Base-by-base conservation (phyloP, 2,329 filamentous ascomycete species). In the Venturia nashicola region DNA sequence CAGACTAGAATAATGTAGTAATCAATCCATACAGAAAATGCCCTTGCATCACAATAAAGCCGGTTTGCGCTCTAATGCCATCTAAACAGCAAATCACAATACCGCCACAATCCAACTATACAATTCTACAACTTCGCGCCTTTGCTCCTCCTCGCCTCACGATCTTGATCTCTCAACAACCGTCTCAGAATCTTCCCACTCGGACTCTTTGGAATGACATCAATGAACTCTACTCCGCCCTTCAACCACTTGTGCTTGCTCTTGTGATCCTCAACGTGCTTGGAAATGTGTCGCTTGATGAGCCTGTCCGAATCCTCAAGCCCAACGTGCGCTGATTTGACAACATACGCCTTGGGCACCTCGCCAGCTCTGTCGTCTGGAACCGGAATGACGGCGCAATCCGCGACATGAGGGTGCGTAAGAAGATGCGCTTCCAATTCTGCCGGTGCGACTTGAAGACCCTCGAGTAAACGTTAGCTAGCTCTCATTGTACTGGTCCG, bases 341-440 rank as follows among this genome's bases (percentile, higher is more conserved):
- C 84, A 5, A 87, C 79, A 66, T 84, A 86, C 0, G 84, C 84
- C 71, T 86, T 87, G 23, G 84, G 84, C 0, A 86, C 75, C 68
- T 87, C 84, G 36, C 84, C 84, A 0, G 84, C 81, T 6, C 77
- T 72, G 7, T 84, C 83, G 65, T 86, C 84, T 0, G 86, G 87
- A 1, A 91, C 79, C 16, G 86, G 86, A 67, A 94, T 90, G 8
- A 95, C 89, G 16, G 90, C 86, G 68, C 85, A 88, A 74, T 95
- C 90, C 54, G 84, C 83, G n/a, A 94, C 89, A 12, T 81, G 80
- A 0, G 86, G 84, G 72, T 93, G 89, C 0, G 85, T 82, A 16
- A 95, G 83, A 5, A 95, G 79, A 69, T 91, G 88, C 1, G 88
- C 87, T 75, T 95, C 90, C 1, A 95, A 83, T 72, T 94, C 90